A percentile compares a stretch with the other conserved stretches of the same genome.
Evolutionary conservation across 2,329 filamentous ascomycete species (phyloP).

Genomic region (Alternaria postmessia): DNA sequence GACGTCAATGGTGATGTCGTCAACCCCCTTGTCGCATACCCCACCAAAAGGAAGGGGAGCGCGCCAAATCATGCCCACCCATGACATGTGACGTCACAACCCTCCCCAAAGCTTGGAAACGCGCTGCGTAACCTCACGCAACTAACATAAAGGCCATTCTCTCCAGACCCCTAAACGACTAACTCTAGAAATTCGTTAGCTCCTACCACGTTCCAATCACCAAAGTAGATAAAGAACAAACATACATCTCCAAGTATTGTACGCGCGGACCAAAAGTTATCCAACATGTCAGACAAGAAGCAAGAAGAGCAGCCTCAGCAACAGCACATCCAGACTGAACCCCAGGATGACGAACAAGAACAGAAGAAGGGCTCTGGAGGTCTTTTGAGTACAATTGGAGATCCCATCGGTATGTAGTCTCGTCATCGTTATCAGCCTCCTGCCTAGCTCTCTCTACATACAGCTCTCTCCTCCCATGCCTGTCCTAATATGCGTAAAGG

Average conservation of each 20-base stretch:
- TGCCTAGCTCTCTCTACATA: neutral
- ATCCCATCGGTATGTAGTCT: constrained; percentile 39
- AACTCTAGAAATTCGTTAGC: constrained; percentile 2
- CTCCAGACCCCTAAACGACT: neutral
- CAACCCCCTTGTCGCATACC: constrained; percentile 8
- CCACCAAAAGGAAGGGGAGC: constrained; percentile 5
- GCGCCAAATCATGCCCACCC: constrained; percentile 10
- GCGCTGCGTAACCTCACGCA: constrained; percentile 6
- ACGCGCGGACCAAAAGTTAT: neutral
- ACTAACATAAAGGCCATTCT: constrained; percentile 6
- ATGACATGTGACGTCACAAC: constrained; percentile 15
- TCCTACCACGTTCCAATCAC: neutral
- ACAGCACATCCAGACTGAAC: constrained; percentile 39
- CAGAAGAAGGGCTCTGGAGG: constrained; percentile 34
- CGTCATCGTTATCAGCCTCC: neutral
- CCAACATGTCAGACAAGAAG: constrained; percentile 22
- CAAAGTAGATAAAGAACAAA: neutral
- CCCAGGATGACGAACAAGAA: constrained; percentile 29
- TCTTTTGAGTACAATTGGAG: constrained; percentile 40
- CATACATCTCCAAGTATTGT: neutral
- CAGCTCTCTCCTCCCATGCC: neutral
- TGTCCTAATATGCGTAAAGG: constrained; percentile 28
- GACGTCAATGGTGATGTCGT: constrained; percentile 1
- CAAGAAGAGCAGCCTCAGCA: constrained; percentile 26
- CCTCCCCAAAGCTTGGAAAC: constrained; percentile 12